Conservation (phyloP, 768 basidiomycete genomes). For the Phlebiopsis flavidoalba region DNA sequence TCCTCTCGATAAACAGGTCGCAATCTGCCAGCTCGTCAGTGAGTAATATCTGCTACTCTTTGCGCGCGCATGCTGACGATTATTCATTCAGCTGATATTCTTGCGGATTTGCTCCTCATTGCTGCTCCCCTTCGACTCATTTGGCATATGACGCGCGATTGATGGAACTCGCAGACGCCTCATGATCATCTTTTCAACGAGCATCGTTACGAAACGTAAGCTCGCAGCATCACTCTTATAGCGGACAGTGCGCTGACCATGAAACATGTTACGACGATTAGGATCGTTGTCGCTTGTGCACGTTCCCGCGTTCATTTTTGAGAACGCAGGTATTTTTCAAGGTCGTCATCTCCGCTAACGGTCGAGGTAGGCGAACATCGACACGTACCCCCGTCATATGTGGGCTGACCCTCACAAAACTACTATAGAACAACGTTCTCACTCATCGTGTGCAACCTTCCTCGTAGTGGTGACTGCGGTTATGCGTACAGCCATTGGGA, state of each 20-base stretch:
- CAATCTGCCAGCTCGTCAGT: constrained; percentile 48
- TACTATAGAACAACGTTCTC: constrained; percentile 7
- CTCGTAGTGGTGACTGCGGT: constrained; percentile 12
- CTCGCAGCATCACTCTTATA: neutral
- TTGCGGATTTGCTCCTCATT: constrained; percentile 43
- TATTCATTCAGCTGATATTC: constrained; percentile 35
- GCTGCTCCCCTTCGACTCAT: constrained; percentile 42
- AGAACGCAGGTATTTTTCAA: constrained; percentile 22
- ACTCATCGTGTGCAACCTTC: constrained; percentile 11
- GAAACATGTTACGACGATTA: neutral
- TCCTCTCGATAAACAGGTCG: constrained; percentile 41
- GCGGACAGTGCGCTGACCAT: too few species aligned
- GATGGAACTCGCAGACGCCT: constrained; percentile 36
- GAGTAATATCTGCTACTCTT: constrained; percentile 17
- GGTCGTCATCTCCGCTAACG: constrained; percentile 26
- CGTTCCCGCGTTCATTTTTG: constrained; percentile 22
- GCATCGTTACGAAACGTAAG: constrained; percentile 26
- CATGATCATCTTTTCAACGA: constrained; percentile 50
- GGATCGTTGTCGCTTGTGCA: constrained; percentile 24
- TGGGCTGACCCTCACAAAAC: constrained; percentile 8
- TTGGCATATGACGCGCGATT: constrained; percentile 33
- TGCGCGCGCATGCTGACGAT: neutral
- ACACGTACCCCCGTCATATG: too few species aligned
- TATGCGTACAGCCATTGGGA: neutral
- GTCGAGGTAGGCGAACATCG: constrained; percentile 25